phyloP scores from a whole-genome alignment of 805 yeast genomes.

The Teunomyces barrocoloradensis region DNA sequence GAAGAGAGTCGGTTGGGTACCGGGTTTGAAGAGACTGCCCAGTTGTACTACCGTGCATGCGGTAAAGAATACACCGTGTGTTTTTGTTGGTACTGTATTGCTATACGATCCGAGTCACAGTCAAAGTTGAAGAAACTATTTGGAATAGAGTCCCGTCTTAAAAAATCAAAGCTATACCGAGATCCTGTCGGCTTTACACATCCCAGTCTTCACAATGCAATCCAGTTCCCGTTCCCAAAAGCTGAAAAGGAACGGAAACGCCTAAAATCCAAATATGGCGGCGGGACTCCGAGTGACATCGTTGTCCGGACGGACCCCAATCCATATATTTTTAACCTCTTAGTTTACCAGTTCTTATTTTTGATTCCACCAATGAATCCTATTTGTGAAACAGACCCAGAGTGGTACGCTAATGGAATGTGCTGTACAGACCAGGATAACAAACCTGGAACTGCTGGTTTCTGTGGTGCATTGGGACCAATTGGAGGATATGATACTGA shows the following conservation, averaged over 20 bases:
- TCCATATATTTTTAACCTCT: neutral
- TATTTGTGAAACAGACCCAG: neutral
- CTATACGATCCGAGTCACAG: constrained; percentile 3
- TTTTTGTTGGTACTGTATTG: constrained; percentile 16
- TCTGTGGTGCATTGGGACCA: constrained; percentile 1
- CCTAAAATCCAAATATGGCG: constrained; percentile 5
- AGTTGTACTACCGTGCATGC: constrained; percentile 12
- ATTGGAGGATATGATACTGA: neutral
- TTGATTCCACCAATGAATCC: constrained; percentile 11
- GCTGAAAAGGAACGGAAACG: constrained; percentile 4
- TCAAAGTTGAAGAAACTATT: constrained; percentile 7
- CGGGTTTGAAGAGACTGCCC: constrained; percentile 16
- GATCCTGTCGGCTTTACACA: constrained; percentile 12
- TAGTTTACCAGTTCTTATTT: constrained; percentile 7
- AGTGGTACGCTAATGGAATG: constrained; percentile 7
- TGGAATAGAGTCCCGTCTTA: neutral
- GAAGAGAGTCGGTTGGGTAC: constrained; percentile 17
- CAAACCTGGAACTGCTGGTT: neutral
- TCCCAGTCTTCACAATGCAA: constrained; percentile 14
- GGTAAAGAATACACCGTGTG: constrained; percentile 19
- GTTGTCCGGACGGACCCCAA: neutral
- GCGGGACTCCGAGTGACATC: neutral
- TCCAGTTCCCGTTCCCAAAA: constrained; percentile 5
- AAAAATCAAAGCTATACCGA: constrained; percentile 4
- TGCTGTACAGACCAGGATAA: constrained; percentile 6